Percentiles rank a stretch among this genome's conserved stretches.
phyloP scores from a whole-genome alignment of 2,329 filamentous ascomycete genomes.

The Cryoendolithus antarcticus region DNA sequence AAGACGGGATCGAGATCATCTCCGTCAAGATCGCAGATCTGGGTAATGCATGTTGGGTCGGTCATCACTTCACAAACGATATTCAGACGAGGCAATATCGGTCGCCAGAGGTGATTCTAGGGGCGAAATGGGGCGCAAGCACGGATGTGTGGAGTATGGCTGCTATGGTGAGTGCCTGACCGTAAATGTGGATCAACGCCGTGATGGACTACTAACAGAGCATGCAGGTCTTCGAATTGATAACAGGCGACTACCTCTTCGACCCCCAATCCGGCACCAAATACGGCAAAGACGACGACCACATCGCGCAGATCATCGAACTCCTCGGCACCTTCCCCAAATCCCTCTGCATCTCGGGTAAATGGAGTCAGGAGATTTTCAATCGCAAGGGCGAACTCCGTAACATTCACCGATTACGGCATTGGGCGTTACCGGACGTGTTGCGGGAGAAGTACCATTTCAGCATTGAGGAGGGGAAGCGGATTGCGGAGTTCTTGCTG shows the following conservation, averaged over 20 bases:
- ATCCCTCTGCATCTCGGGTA: constrained; percentile 78
- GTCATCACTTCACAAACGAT: constrained; percentile 98
- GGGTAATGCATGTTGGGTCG: constrained; percentile 97
- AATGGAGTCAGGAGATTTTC: constrained; percentile 98
- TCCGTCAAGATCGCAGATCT: constrained; percentile 98
- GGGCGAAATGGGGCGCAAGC: constrained; percentile 94
- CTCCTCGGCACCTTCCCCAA: constrained; percentile 88
- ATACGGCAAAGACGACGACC: constrained; percentile 98
- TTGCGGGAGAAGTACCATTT: constrained; percentile 96
- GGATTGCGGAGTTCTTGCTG: constrained; percentile 70
- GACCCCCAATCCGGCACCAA: constrained; percentile 97
- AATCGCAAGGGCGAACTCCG: constrained; percentile 93
- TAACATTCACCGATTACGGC: constrained; percentile 90
- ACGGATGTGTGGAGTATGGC: constrained; percentile 99
- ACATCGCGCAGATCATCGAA: constrained; percentile 98
- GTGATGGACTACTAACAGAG: too few relatives aligned
- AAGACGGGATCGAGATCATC: constrained; percentile 57
- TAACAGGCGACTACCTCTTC: constrained; percentile 96
- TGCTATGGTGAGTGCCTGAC: constrained; percentile 62
- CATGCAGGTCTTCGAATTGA: constrained; percentile 83
- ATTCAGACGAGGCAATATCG: constrained; percentile 97
- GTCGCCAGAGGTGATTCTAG: constrained; percentile 92
- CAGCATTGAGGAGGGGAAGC: constrained; percentile 64
- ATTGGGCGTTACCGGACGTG: constrained; percentile 91
- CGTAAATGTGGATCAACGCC: constrained; percentile 5